Evolutionary conservation across 176 grass and related monocot species (phyloP).

Genomic region (Eleusine indica): DNA sequence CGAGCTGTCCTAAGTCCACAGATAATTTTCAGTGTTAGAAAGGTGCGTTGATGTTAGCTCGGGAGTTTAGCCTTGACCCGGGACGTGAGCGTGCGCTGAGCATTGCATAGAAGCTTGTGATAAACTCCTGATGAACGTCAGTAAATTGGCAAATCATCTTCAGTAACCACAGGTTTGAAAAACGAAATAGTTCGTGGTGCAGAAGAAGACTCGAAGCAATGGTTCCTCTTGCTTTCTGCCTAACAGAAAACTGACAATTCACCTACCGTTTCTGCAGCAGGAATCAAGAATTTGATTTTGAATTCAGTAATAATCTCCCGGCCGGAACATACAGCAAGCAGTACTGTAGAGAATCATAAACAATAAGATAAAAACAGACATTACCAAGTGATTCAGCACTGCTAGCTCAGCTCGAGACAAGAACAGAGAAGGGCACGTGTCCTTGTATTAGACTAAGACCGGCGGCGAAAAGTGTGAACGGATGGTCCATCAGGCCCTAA

Average conservation of each 20-base stretch:
- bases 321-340: neutral
- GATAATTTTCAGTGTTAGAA: neutral
- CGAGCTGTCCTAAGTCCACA: neutral
- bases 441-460: neutral
- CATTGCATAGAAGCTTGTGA: too few relatives aligned
- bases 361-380: too few relatives aligned
- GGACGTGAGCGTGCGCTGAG: too few relatives aligned
- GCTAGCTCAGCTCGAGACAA: neutral
- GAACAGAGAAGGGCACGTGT: neutral
- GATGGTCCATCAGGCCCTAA: constrained; percentile 11
- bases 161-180: neutral
- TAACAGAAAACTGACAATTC: neutral
- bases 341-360: neutral
- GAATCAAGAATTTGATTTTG: neutral
- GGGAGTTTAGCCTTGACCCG: too few relatives aligned
- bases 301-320: neutral
- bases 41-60: neutral
- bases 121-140: too few relatives aligned
- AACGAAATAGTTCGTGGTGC: neutral
- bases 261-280: constrained; percentile 16
- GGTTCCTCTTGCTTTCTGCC: neutral
- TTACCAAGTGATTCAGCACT: neutral
- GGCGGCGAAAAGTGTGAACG: constrained; percentile 21
- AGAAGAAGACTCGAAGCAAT: neutral
- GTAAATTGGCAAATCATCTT: neutral